Base-by-base conservation (phyloP, 2,329 filamentous ascomycete genomes). In the Trichophyton benhamiae region DNA sequence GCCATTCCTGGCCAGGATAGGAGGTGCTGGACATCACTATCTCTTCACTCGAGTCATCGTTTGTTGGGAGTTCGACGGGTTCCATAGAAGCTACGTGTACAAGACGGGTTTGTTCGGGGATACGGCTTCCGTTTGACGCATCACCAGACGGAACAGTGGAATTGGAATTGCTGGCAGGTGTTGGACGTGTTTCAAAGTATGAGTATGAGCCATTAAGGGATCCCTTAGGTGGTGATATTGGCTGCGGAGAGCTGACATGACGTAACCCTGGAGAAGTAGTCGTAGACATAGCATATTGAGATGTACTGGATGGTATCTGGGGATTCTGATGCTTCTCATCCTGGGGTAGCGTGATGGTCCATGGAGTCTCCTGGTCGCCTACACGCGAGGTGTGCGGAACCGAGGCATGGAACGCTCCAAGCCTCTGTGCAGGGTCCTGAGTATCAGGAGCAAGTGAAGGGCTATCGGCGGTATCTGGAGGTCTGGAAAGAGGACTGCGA, bases 1-100 rank as follows among this genome's bases (percentile, higher is more conserved):
- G 70, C 76, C 76, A 78, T 66, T 78, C 75, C 69, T 78, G 76
- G 8, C 77, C 77, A 0, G 77, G 77, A 66, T 79, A 79, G 17
- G 76, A 71, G 1, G 77, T 79, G n/a, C 75, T 74, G 4, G 75
- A 76, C 77, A 79, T 79, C 25, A 75, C 63, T 36, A 78, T 73
- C 60, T 79, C 75, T 57, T 79, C 77, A 30, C 74, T 75, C 11
- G 71, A 72, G 61, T 75, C 70, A 58, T 76, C 69, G 33, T 62
- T 44, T 5, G 69, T 65, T 4, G 74, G 68, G 5, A 76, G 66
- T 62, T 75, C 69, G 38, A 74, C 67, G 5, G 73, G 72, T 46
- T 69, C 52, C 52, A 36, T 55, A 2, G 52, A 55, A 8, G 52
- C 52, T n/a, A 55, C 52, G 4, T 55, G 52, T 6, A 55, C 52